Percentiles rank a stretch among this genome's conserved stretches.
Evolutionary conservation across 108 stramenopile genomes (phyloP).

Genomic region (Aurantiochytrium sp.): DNA sequence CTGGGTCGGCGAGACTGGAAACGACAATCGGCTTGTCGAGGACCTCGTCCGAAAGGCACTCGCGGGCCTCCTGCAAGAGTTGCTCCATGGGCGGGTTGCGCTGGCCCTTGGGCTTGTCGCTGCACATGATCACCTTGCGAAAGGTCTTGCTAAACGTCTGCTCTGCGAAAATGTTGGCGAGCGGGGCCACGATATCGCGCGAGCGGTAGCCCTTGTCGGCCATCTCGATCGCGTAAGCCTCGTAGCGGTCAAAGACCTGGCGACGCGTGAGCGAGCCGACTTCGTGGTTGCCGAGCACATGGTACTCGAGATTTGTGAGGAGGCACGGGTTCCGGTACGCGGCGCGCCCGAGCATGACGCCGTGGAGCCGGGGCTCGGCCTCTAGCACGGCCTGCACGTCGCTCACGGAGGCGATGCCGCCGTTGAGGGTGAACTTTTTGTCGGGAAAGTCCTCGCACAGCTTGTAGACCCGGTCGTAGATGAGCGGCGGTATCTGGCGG

Average conservation of each 20-base stretch:
- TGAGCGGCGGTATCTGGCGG: slow-evolving; percentile 87
- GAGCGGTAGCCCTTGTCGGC: not conserved
- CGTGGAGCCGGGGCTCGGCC: not conserved
- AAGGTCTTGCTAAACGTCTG: not conserved
- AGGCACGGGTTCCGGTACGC: slow-evolving; percentile 36
- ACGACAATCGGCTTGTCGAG: not conserved
- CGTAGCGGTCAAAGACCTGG: slow-evolving; percentile 22
- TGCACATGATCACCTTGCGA: slow-evolving; percentile 6
- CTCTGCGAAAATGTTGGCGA: not conserved
- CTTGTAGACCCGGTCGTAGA: slow-evolving; percentile 69
- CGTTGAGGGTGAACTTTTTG: slow-evolving; percentile 75
- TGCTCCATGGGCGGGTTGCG: not conserved
- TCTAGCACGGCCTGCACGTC: slow-evolving; percentile 39
- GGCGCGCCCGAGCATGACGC: slow-evolving; percentile 35
- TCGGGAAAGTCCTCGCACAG: slow-evolving; percentile 70
- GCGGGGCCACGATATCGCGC: not conserved
- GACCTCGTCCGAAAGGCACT: not conserved
- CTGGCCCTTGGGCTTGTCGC: not conserved
- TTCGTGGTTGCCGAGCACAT: not conserved
- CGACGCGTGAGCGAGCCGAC: not conserved
- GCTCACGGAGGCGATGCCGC: slow-evolving; percentile 68
- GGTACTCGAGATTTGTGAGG: slow-evolving; percentile 18
- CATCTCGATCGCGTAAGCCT: not conserved
- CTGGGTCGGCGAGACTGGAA: too few relatives aligned
- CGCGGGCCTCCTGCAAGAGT: not conserved